phyloP scores from a whole-genome alignment of 805 yeast genomes.

The Saccharomyces cerevisiae region DNA sequence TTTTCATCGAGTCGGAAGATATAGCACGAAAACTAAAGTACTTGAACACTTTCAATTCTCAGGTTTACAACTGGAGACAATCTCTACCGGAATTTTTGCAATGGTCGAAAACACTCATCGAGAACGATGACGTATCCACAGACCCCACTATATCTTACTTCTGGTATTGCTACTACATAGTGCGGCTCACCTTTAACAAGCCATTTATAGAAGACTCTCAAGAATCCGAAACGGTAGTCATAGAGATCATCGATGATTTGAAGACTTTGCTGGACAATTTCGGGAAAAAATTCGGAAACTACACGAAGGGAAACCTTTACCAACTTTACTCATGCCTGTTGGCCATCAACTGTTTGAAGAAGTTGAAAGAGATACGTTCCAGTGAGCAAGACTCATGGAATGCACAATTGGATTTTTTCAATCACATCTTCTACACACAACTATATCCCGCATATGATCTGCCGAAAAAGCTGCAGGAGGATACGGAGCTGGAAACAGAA shows the following conservation, averaged over 20 bases:
- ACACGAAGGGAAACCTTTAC: conserved; percentile 22
- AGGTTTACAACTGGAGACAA: conserved; percentile 45
- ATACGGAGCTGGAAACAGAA: conserved; percentile 18
- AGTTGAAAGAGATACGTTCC: conserved; percentile 9
- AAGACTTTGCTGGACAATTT: conserved; percentile 24
- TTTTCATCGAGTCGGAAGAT: conserved; percentile 28
- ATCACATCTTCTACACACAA: conserved; percentile 17
- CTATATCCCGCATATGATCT: conserved; percentile 21
- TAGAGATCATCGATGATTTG: conserved; percentile 26
- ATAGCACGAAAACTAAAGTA: conserved; percentile 32
- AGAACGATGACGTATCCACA: conserved; percentile 34
- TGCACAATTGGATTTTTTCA: conserved; percentile 19
- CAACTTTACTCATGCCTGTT: conserved; percentile 30
- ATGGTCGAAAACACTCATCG: conserved; percentile 41
- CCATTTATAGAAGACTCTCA: conserved; percentile 44
- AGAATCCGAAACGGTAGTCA: conserved; percentile 22
- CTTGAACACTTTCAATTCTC: conserved; percentile 38
- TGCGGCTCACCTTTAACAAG: conserved; percentile 49
- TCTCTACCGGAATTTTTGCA: conserved; percentile 40
- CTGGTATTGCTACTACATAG: conserved; percentile 50
- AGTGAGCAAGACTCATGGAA: conserved; percentile 7
- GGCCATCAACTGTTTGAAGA: conserved; percentile 24
- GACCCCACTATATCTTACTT: conserved; percentile 49
- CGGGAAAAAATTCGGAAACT: conserved; percentile 17
- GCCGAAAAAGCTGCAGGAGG: conserved; percentile 19